Percentiles rank a stretch among this genome's conserved stretches.
Conservation (phyloP, 345 rosid genomes). For the Erodium maritimum region DNA sequence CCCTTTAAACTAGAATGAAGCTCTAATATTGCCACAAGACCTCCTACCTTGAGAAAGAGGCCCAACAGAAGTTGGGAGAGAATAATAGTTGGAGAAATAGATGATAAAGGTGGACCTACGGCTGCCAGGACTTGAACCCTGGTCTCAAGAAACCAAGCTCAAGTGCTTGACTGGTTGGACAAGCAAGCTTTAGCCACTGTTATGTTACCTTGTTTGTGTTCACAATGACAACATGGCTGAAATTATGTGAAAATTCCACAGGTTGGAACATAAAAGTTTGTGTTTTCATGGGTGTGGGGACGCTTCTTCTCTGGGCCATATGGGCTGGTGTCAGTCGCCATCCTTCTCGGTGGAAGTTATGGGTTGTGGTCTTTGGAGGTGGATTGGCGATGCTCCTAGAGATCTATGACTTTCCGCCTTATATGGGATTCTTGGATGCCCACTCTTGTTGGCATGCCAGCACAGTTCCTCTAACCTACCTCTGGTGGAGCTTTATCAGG, state of each 20-base stretch:
- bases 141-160: too few species aligned
- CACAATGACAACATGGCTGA: too few species aligned
- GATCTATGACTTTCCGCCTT: constrained; percentile 67
- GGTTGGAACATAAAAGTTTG: constrained; percentile 77
- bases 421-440: constrained; percentile 66
- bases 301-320: constrained; percentile 65
- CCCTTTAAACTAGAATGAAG: too few species aligned
- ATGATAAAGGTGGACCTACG: too few species aligned
- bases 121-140: too few species aligned
- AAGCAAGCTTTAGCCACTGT: too few species aligned
- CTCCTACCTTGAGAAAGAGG: too few species aligned
- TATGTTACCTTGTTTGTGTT: too few species aligned
- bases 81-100: too few species aligned
- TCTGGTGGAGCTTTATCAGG: constrained; percentile 83
- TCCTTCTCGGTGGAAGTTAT: constrained; percentile 72
- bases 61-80: too few species aligned
- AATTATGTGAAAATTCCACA: constrained; percentile 11
- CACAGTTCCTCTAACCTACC: constrained; percentile 55
- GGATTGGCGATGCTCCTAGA: constrained; percentile 46
- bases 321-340: constrained; percentile 65
- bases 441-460: constrained; percentile 64
- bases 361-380: constrained; percentile 43
- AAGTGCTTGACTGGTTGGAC: too few species aligned
- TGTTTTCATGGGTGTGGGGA: constrained; percentile 42
- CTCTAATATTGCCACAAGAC: too few species aligned